A percentile compares a stretch with the other conserved stretches of the same genome.
Evolutionary conservation across 306 rosid genomes (phyloP).

Genomic region (Mucuna pruriens): DNA sequence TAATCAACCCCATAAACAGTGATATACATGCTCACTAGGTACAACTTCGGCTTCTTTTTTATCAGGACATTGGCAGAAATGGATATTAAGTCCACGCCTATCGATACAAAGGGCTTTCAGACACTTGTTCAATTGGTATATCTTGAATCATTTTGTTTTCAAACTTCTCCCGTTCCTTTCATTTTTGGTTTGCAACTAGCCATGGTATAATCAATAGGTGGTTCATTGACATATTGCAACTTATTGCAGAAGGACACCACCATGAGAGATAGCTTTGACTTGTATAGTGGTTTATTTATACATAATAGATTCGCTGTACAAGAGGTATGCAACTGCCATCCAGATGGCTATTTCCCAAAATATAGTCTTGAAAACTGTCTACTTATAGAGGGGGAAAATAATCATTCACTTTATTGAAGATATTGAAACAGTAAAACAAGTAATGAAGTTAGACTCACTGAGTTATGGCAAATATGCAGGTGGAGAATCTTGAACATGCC

Average conservation of each 20-base stretch:
- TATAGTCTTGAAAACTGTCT: not conserved
- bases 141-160: not conserved
- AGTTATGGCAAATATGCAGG: slow-evolving; percentile 42
- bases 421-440: not conserved
- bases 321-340: slow-evolving; percentile 49
- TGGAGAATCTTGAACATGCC: slow-evolving; percentile 43
- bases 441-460: slow-evolving; percentile 6
- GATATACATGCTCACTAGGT: slow-evolving; percentile 10
- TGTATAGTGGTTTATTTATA: slow-evolving; percentile 53
- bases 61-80: slow-evolving; percentile 53
- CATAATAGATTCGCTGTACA: slow-evolving; percentile 56
- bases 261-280: slow-evolving; percentile 49
- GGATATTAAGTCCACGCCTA: slow-evolving; percentile 53
- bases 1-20: not conserved
- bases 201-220: not conserved
- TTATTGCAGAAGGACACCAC: slow-evolving; percentile 58
- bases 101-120: slow-evolving; percentile 55
- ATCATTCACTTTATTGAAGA: slow-evolving; percentile 6
- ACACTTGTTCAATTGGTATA: slow-evolving; percentile 55
- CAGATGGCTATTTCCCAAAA: not conserved
- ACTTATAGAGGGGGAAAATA: not conserved
- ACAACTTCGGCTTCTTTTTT: slow-evolving; percentile 17
- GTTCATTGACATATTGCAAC: slow-evolving; percentile 1
- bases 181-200: not conserved
- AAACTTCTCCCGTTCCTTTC: not conserved